Evolutionary conservation across 768 basidiomycete species (phyloP).

Genomic region (Mycena pura): DNA sequence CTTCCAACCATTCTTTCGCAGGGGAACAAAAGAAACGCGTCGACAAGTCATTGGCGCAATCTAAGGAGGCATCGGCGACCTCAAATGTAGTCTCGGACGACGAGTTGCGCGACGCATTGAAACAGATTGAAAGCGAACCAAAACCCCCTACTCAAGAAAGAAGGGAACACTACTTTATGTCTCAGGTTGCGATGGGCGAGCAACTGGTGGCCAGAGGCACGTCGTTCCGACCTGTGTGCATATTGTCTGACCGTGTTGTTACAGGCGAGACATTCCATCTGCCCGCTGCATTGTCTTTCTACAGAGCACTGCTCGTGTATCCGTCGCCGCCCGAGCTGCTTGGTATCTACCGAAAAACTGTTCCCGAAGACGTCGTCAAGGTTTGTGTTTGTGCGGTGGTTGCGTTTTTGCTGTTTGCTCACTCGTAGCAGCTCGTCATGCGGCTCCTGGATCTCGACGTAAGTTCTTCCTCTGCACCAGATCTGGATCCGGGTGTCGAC

Average conservation of each 20-base stretch:
- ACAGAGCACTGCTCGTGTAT: conserved; percentile 92
- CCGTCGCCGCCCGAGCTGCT: conserved; percentile 94
- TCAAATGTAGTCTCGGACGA: conserved; percentile 48
- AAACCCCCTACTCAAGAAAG: conserved; percentile 73
- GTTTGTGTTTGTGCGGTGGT: no score
- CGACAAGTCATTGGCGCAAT: conserved; percentile 66
- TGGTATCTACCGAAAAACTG: conserved; percentile 92
- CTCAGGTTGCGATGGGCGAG: conserved; percentile 88
- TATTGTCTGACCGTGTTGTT: conserved; percentile 6
- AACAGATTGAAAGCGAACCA: conserved; percentile 72
- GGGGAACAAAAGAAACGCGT: conserved; percentile 94
- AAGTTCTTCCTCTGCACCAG: conserved; percentile 64
- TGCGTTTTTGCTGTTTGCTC: not conserved
- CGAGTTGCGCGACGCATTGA: conserved; percentile 68
- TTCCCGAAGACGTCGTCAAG: conserved; percentile 83
- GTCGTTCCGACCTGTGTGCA: conserved; percentile 25
- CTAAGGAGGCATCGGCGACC: conserved; percentile 49
- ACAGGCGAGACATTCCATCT: conserved; percentile 81
- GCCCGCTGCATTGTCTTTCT: conserved; percentile 88
- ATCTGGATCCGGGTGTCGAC: conserved; percentile 48
- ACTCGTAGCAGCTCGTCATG: conserved; percentile 65
- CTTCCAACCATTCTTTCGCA: conserved; percentile 40
- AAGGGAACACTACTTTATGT: conserved; percentile 91
- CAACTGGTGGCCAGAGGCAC: conserved; percentile 77
- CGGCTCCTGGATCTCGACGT: conserved; percentile 90